A percentile compares a stretch with the other conserved stretches of the same genome.
Evolutionary conservation across 306 rosid genomes (phyloP).

Genomic region (Quercus cerris): DNA sequence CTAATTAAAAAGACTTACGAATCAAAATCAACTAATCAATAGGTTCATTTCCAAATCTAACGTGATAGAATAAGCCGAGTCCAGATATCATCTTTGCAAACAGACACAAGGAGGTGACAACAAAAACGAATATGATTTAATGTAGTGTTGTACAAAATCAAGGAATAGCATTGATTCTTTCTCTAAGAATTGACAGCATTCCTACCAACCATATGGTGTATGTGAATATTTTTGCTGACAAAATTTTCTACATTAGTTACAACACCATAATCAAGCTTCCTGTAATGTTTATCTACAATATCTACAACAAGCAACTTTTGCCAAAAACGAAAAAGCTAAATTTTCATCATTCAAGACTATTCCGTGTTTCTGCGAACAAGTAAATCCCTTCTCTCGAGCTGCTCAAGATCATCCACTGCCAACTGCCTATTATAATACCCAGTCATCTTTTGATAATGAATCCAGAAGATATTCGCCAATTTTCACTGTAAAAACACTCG

Average conservation of each 20-base stretch:
- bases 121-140: background rate
- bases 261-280: constrained; percentile 6
- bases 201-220: background rate
- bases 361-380: background rate
- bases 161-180: background rate
- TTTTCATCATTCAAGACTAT: background rate
- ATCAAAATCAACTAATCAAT: too few species aligned
- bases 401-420: constrained; percentile 5
- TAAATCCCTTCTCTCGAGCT: constrained; percentile 8
- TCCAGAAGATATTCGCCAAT: constrained; percentile 3
- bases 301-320: background rate
- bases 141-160: background rate
- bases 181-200: background rate
- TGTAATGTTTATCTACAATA: background rate
- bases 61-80: background rate
- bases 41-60: too few species aligned
- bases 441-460: background rate
- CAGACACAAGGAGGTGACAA: background rate
- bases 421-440: constrained; percentile 4
- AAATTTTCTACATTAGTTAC: constrained; percentile 29
- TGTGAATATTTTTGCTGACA: constrained; percentile 20
- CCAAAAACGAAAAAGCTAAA: constrained; percentile 11
- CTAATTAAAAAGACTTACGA: too few species aligned
- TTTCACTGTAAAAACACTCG: background rate
- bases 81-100: background rate